These are phyloP conservation scores for Lineolata rhizophorae DNA, from an alignment of 495 filamentous ascomycete species.

Conservation along the genomic window DNA sequence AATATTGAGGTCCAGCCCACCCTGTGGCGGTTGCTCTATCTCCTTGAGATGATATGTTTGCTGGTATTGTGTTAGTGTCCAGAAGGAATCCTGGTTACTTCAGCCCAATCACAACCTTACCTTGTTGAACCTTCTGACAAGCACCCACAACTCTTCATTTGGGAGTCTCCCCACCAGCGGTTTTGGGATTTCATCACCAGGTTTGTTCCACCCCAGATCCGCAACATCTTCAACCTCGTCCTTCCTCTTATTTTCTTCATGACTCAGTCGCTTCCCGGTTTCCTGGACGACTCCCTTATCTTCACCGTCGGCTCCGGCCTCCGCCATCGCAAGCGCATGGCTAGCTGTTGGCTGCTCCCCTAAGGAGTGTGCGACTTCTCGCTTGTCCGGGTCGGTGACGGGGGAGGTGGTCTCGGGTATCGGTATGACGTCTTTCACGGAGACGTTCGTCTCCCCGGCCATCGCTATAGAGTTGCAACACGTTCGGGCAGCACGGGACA, in stretches of 20 bases:
- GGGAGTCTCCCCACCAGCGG: conserved; percentile 48
- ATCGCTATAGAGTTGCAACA: no score
- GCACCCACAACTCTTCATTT: conserved; percentile 72
- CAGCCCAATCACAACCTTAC: conserved; percentile 16
- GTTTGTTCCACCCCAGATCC: conserved; percentile 56
- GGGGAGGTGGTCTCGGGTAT: conserved; percentile 10
- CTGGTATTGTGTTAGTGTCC: no score
- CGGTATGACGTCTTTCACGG: conserved; percentile 15
- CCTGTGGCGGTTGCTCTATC: conserved; percentile 25
- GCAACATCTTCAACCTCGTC: conserved; percentile 27
- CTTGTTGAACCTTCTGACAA: conserved; percentile 70
- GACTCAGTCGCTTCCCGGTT: no score
- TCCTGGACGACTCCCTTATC: no score
- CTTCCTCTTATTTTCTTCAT: no score
- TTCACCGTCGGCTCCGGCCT: no score
- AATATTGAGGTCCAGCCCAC: conserved; percentile 57
- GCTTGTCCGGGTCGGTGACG: conserved; percentile 9
- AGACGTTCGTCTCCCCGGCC: no score
- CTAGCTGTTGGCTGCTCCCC: conserved; percentile 14
- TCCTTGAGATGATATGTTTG: conserved; percentile 82
- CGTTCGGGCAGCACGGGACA: no score
- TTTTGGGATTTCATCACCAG: conserved; percentile 30
- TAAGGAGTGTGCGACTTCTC: conserved; percentile 8
- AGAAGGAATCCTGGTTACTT: conserved; percentile 7
- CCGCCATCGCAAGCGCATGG: conserved; percentile 17